Evolutionary conservation across 345 rosid species (phyloP), one percentile per base, ranked within the genome.

Genomic region (Brassica rapa): DNA sequence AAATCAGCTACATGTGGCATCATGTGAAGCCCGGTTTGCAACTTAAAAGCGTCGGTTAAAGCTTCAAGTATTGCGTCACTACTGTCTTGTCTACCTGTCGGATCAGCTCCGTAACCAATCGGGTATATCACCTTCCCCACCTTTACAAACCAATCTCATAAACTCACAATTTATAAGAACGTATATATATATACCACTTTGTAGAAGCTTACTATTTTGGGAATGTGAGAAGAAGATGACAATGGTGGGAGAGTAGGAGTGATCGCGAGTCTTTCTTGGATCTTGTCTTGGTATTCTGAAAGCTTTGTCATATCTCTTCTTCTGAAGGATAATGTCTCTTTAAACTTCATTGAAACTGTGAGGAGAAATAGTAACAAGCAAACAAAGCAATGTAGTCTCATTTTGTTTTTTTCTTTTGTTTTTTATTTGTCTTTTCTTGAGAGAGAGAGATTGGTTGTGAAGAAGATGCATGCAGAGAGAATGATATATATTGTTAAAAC

Each of bases 91-190:
- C 3, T 66, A 62, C 93, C 97, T 4, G 77, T 85, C 2, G 94
- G 93, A 72, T 92, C 97, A 25, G 94, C 97, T 37, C 97, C 97
- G 15, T 88, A 92, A 30, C 82, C 85, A 37, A 80, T 74, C n/a
- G 87, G 94, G 68, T 86, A 86, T 12, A 88, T 79, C 62, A 87
- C 88, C 25, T 84, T 80, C 71, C 92, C 93, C 19, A 74, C 77
- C 88, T 88, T 56, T 39, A 49, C n/a, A 68, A 24, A 51, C 25
- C 37, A 19, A 60, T 25, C 41, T 6, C 60, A 51, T 66, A 72
- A 51, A 70, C 19, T 51, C 43, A 12, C 57, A 62, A 5, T n/a
- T 15, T 37, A 41, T 0, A 41, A 41, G n/a, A 30, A 62, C 29
- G 37, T 16, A 37, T 7, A 21, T 24, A 0, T 23, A 7, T n/a